A percentile compares a stretch with the other conserved stretches of the same genome.
Evolutionary conservation across 2,329 filamentous ascomycete species (phyloP).

Genomic region (Cercospora sp.): DNA sequence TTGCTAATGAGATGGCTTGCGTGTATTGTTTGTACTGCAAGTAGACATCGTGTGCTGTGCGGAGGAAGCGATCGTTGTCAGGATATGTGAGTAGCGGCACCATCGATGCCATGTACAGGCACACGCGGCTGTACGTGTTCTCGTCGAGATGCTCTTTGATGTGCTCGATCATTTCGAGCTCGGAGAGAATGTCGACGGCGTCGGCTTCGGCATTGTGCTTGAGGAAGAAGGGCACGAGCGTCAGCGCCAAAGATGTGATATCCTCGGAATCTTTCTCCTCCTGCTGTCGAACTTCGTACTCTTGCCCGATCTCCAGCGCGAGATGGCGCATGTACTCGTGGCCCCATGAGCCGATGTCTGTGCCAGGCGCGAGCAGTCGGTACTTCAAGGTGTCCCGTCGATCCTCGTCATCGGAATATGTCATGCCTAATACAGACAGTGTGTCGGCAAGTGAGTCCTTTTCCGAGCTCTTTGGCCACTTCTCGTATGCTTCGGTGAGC

Average conservation of each 20-base stretch:
- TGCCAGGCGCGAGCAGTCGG: slow-evolving; percentile 81
- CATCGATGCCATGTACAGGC: slow-evolving; percentile 98
- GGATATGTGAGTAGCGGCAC: slow-evolving; percentile 96
- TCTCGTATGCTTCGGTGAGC: slow-evolving; percentile 81
- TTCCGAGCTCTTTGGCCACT: slow-evolving; percentile 80
- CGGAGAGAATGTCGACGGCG: slow-evolving; percentile 93
- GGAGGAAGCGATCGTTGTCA: slow-evolving; percentile 93
- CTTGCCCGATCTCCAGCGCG: slow-evolving; percentile 91
- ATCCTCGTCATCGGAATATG: slow-evolving; percentile 87
- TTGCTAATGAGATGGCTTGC: slow-evolving; percentile 91
- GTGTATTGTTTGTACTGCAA: slow-evolving; percentile 88
- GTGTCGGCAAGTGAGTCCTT: slow-evolving; percentile 92
- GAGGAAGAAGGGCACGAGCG: slow-evolving; percentile 89
- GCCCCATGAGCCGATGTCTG: slow-evolving; percentile 95
- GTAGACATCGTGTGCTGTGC: slow-evolving; percentile 91
- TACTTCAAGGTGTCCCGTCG: slow-evolving; percentile 96
- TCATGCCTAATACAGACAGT: slow-evolving; percentile 97
- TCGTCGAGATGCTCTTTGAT: slow-evolving; percentile 88
- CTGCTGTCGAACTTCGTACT: slow-evolving; percentile 83
- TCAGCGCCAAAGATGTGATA: slow-evolving; percentile 77
- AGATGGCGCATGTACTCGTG: slow-evolving; percentile 98
- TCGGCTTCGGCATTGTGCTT: slow-evolving; percentile 98
- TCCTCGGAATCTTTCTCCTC: slow-evolving; percentile 83
- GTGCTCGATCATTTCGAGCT: slow-evolving; percentile 94
- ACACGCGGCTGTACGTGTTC: slow-evolving; percentile 89